Percentiles rank a stretch among this genome's conserved stretches.
phyloP scores from a whole-genome alignment of 139 green algal genomes.

The Chlorella sp. region DNA sequence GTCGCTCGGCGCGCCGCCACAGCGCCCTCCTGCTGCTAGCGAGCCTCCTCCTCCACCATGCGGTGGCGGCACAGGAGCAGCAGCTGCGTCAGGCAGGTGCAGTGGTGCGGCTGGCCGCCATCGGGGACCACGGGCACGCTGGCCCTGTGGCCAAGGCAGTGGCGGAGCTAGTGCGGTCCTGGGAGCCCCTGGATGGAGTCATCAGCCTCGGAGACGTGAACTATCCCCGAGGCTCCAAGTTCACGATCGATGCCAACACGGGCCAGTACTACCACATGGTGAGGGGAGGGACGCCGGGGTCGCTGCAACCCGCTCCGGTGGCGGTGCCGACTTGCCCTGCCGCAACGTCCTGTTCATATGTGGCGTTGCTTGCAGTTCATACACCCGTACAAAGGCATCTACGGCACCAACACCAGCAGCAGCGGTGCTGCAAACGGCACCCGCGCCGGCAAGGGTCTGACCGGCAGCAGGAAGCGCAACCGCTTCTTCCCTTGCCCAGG shows the following conservation, averaged over 20 bases:
- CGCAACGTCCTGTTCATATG: no score
- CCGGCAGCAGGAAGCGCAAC: not conserved
- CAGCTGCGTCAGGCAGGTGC: no score
- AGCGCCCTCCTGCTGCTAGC: no score
- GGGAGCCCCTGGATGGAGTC: not conserved
- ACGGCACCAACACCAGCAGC: no score
- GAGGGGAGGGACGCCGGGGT: no score
- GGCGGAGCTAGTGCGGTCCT: not conserved
- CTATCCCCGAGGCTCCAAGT: not conserved
- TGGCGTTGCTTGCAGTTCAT: constrained; percentile 11
- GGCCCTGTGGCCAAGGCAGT: not conserved
- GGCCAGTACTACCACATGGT: constrained; percentile 6
- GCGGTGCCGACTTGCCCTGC: no score
- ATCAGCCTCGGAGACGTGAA: not conserved
- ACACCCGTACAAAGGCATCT: not conserved
- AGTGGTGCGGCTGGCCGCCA: not conserved
- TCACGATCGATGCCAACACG: constrained; percentile 8
- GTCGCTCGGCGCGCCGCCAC: no score
- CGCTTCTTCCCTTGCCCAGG: constrained; percentile 11
- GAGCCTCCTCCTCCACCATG: no score
- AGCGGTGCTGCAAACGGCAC: no score
- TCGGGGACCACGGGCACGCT: not conserved
- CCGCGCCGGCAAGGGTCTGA: no score
- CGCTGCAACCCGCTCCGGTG: no score
- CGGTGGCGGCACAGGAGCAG: no score